Evolutionary conservation across 2,329 filamentous ascomycete genomes (phyloP), one percentile per base, ranked within the genome.

Genomic region (Alternaria infectoria): DNA sequence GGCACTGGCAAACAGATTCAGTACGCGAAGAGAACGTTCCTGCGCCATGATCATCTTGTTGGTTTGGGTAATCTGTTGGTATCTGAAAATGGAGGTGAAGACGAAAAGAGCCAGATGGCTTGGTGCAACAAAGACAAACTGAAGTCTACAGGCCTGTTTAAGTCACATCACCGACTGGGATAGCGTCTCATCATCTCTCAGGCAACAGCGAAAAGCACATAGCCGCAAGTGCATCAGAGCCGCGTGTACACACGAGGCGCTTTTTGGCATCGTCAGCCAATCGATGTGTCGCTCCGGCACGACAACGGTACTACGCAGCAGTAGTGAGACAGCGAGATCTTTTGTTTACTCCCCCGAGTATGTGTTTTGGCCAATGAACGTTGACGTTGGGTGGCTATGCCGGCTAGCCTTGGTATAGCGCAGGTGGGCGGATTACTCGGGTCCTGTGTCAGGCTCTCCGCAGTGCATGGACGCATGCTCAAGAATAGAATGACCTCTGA

Each of bases 1-100:
- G 5, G 57, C 68, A 28, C 46, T 61, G 4, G 61, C 62, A n/a
- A 61, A 21, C 23, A 70, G 52, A 9, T 55, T 64, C 3, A 62
- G 4, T n/a, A 59, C 10, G 5, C 68, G 68, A 15, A 70, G 59
- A n/a, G 47, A 13, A 26, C 49, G 66, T 51, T 70, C 68, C 30
- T 62, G 21, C 17, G 64, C 44, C 56, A 57, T 57, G 30, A 51
- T 6, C 47, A n/a, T 56, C 5, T 43, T 47, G 9, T 12, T 50
- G 19, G 10, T 49, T 21, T 43, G 19, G 30, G 28, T 11, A n/a
- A 11, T 12, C 28, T 52, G 32, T 40, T 19, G 5, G 17, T 9
- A 7, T 52, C 21, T 17, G 28, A 8, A 32, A 32, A 40, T 40
- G 13, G 8, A 40, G 19, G 30, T 40, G 9, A 32, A 23, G 19